These are phyloP conservation scores for Neurospora pannonica DNA, from an alignment of 495 filamentous ascomycete species.

Conservation along the genomic window DNA sequence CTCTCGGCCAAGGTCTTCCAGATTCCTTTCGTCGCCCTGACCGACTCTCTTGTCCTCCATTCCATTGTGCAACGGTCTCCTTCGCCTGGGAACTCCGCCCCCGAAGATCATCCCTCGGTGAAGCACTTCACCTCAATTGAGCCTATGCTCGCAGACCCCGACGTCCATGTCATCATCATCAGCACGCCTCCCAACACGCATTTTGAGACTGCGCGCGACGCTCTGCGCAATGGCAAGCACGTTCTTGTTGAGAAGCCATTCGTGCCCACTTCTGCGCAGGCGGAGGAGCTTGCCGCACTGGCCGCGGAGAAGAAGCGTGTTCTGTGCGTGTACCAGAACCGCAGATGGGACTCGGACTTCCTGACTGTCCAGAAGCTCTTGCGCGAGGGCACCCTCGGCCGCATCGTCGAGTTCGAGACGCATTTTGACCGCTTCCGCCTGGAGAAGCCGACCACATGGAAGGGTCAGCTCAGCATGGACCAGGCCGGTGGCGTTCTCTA, in stretches of 20 bases:
- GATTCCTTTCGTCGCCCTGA: conserved; percentile 69
- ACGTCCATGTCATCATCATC: conserved; percentile 63
- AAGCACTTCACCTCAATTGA: conserved; percentile 54
- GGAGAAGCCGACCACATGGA: conserved; percentile 54
- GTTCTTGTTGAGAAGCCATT: conserved; percentile 90
- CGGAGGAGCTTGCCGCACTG: conserved; percentile 56
- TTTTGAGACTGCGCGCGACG: conserved; percentile 52
- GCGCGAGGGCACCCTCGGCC: conserved; percentile 45
- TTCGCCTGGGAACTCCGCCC: conserved; percentile 45
- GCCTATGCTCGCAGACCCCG: conserved; percentile 54
- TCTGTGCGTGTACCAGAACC: conserved; percentile 83
- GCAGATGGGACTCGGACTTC: conserved; percentile 80
- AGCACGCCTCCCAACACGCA: conserved; percentile 72
- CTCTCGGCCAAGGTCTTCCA: conserved; percentile 85
- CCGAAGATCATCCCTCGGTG: conserved; percentile 56
- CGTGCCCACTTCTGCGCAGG: conserved; percentile 61
- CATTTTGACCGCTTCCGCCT: conserved; percentile 78
- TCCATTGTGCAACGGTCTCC: conserved; percentile 65
- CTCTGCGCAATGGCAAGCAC: conserved; percentile 69
- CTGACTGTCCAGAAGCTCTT: conserved; percentile 60
- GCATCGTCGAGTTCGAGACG: conserved; percentile 64
- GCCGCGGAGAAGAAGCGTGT: conserved; percentile 51
- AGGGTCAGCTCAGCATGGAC: conserved; percentile 46
- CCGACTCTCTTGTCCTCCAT: conserved; percentile 58
- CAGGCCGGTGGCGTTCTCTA: conserved; percentile 67